Evolutionary conservation across 805 yeast species (phyloP), one percentile per base, ranked within the genome.

Genomic region (Maudiozyma turicensis): DNA sequence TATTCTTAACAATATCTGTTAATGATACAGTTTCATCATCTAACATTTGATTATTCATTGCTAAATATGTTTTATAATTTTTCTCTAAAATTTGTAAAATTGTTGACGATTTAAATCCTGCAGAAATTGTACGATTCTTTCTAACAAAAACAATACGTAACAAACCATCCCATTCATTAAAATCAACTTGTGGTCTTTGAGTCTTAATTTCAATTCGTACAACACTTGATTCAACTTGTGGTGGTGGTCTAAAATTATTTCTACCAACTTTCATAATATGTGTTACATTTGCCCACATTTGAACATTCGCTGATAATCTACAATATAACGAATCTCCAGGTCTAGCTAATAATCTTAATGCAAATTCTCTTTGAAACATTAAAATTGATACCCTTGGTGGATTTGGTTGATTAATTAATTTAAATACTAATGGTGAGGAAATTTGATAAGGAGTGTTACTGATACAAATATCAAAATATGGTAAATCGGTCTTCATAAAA

Each of bases 211-310:
- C 98, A 37, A 93, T 80, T 61, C 95, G 78, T 15, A 93, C 98
- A 44, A 93, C 99, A 35, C 95, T 84, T 0, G 97, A 89, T 67
- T 93, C 99, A 50, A 93, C 99, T 67, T 93, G 90, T 50, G 99
- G 99, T 9, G 99, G 99, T 28, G 99, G 99, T 58, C 96, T 77
- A 73, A 93, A 93, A 63, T 93, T 93, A 64, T 93, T 93, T 64
- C 82, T 85, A 28, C 98, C 98, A 32, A 93, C 99, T 68, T 93
- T 93, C 99, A 93, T 93, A 48, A 93, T 86, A 66, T 93, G 99
- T 7, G 95, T 89, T 13, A 93, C 97, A 55, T 87, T 87, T n/a
- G 97, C 96, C 97, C 98, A 93, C 98, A 93, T 91, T 64, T 93
- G 99, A 1, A 93, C 98, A 63, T 93, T 93, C 32, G 96, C 98